These are phyloP conservation scores for Emmonsiellopsis sp. DNA, from an alignment of 2,329 filamentous ascomycete species.

Conservation along the genomic window DNA sequence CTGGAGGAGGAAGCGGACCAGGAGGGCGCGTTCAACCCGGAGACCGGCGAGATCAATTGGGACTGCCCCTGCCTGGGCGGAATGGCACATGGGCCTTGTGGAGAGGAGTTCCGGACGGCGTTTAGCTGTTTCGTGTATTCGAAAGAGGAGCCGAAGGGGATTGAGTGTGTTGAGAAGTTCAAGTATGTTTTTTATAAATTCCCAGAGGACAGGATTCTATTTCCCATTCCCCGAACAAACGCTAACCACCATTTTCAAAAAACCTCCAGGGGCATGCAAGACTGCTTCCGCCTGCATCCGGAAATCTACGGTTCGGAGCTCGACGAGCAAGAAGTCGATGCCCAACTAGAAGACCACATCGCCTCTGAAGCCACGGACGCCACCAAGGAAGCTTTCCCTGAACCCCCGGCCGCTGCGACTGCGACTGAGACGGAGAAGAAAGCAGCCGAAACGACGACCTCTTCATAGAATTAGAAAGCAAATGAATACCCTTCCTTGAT, in stretches of 20 bases:
- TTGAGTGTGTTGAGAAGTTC: constrained; percentile 96
- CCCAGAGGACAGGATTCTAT: not conserved
- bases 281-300: constrained; percentile 87
- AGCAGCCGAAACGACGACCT: not conserved
- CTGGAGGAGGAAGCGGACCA: constrained; percentile 75
- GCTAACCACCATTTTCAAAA: constrained; percentile 20
- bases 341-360: constrained; percentile 24
- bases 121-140: constrained; percentile 99
- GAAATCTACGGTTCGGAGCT: constrained; percentile 89
- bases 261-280: constrained; percentile 82
- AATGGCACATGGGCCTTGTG: constrained; percentile 94
- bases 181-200: constrained; percentile 59
- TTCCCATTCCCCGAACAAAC: not conserved
- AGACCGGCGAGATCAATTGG: constrained; percentile 99
- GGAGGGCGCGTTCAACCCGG: constrained; percentile 92
- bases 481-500: no score
- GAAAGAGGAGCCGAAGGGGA: constrained; percentile 88
- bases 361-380: constrained; percentile 17
- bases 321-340: constrained; percentile 52
- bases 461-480: not conserved
- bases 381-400: constrained; percentile 5
- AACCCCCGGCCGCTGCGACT: constrained; percentile 1
- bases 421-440: constrained; percentile 5
- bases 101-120: constrained; percentile 86
- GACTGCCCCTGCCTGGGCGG: constrained; percentile 95